Evolutionary conservation across 1,284 basidiomycete genomes (phyloP), one percentile per base, ranked within the genome.

Genomic region (Athelia psychrophila): DNA sequence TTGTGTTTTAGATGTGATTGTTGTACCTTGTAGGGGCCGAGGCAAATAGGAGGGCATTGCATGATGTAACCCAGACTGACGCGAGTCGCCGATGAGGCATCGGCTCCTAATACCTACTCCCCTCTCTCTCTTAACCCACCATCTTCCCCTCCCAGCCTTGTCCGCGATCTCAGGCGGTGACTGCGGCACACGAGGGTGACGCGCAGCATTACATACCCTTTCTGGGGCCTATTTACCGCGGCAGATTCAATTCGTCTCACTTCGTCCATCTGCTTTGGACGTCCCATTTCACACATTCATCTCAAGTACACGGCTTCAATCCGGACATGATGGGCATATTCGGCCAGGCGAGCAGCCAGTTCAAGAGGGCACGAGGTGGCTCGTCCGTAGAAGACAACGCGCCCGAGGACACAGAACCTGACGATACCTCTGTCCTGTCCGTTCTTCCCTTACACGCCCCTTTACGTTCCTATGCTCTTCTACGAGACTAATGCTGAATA

Each of bases 401-500:
- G 49, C 86, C 86, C 40, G 86, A 88, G 56, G 88, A 89, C 66
- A 86, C 86, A 44, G 85, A 89, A 59, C 84, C 88, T 52, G 89
- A 91, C 69, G 88, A 91, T 67, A 91, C 88, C 54, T 91, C 88
- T 57, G 84, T 91, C 74, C 71, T 91, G 88, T 91, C 65, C 67
- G 88, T 84, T 54, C 56, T 54, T 53, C 55, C 20, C 53, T 49
- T 56, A 54, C 52, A 49, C 51, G 48, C 36, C 20, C 6, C 16
- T 22, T n/a, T n/a, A n/a, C 16, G 20, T 42, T 42, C 8, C 38
- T n/a, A 64, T 65, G 58, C 58, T 59, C 56, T 55, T 61, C 55
- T 58, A 58, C 62, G 52, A 61, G 62, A 52, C 62, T 70, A 53
- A 71, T 55, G 2, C 57, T 61, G 58, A 69, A 44, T 60, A 46